These are phyloP conservation scores for Diaporthe vexans DNA, from an alignment of 2,329 filamentous ascomycete genomes.

Conservation along the genomic window DNA sequence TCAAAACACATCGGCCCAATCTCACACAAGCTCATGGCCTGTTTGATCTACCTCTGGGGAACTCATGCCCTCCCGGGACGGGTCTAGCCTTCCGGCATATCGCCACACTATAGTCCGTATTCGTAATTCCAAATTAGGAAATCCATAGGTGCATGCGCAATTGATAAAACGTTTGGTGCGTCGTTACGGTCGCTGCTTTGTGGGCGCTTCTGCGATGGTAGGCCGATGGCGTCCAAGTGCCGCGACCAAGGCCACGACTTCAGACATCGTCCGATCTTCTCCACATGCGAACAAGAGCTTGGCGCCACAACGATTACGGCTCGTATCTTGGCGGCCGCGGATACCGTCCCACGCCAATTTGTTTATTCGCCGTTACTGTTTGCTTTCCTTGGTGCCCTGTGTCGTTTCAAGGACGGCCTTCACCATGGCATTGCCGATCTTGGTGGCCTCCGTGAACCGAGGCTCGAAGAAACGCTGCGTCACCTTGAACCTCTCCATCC, in stretches of 20 bases:
- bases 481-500: conserved; percentile 89
- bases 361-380: not conserved
- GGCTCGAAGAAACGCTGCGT: conserved; percentile 95
- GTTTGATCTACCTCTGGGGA: conserved; percentile 11
- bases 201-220: not conserved
- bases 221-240: not conserved
- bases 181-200: conserved; percentile 1
- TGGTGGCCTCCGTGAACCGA: conserved; percentile 87
- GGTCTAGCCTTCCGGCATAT: conserved; percentile 46
- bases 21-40: conserved; percentile 24
- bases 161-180: conserved; percentile 21
- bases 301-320: conserved; percentile 4
- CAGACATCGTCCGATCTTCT: conserved; percentile 25
- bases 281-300: not conserved
- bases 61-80: not conserved
- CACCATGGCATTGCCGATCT: conserved; percentile 96
- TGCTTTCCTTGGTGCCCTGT: not conserved
- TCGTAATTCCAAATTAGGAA: not conserved
- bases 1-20: conserved; percentile 29
- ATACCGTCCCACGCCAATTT: conserved; percentile 1
- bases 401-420: conserved; percentile 92
- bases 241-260: not conserved
- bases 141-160: not conserved
- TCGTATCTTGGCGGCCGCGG: not conserved
- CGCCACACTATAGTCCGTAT: conserved; percentile 9